Percentiles rank a stretch among this genome's conserved stretches.
Evolutionary conservation across 2,329 filamentous ascomycete species (phyloP).

Genomic region (Neopestalotiopsis rosae): DNA sequence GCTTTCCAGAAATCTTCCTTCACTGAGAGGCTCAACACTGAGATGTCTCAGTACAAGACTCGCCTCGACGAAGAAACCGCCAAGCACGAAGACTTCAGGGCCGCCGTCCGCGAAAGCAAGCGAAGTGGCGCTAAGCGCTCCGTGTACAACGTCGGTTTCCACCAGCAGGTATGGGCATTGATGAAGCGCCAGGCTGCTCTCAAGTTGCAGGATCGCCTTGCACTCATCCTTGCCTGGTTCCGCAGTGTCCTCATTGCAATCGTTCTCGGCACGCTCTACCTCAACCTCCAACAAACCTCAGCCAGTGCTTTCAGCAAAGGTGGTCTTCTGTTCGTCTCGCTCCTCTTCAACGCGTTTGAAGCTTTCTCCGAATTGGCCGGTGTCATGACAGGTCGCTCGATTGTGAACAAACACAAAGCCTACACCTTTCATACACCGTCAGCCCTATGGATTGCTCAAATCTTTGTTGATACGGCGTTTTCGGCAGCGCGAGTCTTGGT

Average conservation of each 20-base stretch:
- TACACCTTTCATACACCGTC: conserved; percentile 85
- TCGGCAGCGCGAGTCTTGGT: conserved; percentile 72
- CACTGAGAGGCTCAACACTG: conserved; percentile 60
- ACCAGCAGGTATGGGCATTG: conserved; percentile 81
- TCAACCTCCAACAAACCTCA: conserved; percentile 68
- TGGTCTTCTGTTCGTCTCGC: conserved; percentile 78
- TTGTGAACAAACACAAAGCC: conserved; percentile 84
- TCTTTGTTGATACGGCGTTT: conserved; percentile 78
- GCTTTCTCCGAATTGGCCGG: conserved; percentile 79
- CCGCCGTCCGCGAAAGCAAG: conserved; percentile 79
- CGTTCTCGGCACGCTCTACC: conserved; percentile 79
- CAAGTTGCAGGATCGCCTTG: conserved; percentile 85
- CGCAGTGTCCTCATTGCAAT: conserved; percentile 75
- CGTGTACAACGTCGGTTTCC: conserved; percentile 83
- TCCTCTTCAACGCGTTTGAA: conserved; percentile 88
- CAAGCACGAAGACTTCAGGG: conserved; percentile 76
- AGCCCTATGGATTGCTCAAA: conserved; percentile 83
- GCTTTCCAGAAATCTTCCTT: conserved; percentile 73
- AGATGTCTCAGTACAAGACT: conserved; percentile 74
- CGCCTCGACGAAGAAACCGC: conserved; percentile 68
- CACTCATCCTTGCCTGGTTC: conserved; percentile 74
- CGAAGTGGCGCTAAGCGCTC: conserved; percentile 75
- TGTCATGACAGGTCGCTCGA: conserved; percentile 76
- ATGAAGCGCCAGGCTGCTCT: conserved; percentile 85
- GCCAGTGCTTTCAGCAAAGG: conserved; percentile 81